These are phyloP conservation scores for Tetrahymena borealis DNA, from an alignment of 73 alveolate species.

Conservation along the genomic window DNA sequence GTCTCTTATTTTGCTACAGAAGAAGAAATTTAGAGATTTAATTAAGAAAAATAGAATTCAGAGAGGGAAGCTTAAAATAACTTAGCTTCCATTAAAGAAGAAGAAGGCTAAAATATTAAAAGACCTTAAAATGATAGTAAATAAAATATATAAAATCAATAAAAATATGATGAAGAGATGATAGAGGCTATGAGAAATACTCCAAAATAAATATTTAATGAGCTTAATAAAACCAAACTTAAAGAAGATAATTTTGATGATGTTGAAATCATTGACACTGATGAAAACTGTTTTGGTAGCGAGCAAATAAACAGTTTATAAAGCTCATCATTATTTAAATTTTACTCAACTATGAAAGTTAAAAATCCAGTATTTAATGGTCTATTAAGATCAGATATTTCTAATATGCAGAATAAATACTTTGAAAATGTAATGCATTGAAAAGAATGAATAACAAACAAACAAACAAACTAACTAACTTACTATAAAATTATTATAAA, in stretches of 20 bases:
- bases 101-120: no score
- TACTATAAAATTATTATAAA: no score
- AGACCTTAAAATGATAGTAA: no score
- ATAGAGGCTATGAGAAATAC: not conserved
- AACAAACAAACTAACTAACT: not conserved
- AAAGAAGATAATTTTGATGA: not conserved
- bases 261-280: not conserved
- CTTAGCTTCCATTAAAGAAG: no score
- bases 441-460: not conserved
- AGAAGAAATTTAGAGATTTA: not conserved
- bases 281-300: not conserved
- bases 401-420: not conserved
- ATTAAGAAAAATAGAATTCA: no score
- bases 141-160: not conserved
- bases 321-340: not conserved
- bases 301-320: not conserved
- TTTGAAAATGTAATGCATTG: not conserved
- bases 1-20: not conserved
- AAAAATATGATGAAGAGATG: not conserved
- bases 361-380: not conserved
- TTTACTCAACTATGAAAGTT: not conserved
- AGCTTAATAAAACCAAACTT: not conserved
- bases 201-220: not conserved
- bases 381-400: not conserved
- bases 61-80: no score